Evolutionary conservation across 805 yeast species (phyloP), one percentile per base, ranked within the genome.

Genomic region (Pichia deserticola): DNA sequence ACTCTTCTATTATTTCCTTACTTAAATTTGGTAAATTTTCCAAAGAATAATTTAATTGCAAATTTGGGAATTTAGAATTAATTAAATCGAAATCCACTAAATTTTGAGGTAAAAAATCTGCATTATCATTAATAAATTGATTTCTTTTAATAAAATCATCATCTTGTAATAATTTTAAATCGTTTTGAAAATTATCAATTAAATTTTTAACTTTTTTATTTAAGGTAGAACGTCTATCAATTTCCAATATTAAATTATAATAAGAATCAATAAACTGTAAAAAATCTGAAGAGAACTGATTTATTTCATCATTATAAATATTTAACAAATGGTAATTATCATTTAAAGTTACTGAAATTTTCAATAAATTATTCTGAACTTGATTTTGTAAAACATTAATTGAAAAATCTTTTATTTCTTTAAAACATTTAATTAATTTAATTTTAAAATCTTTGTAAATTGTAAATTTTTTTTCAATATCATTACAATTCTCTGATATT

Each of bases 31-130:
- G 68, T 13, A 64, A 47, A 1, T 38, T 36, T 41, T 64, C 67
- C 13, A 51, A 35, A 10, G 56, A 52, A 44, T 57, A 58, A 27
- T 48, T 43, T 28, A 64, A 51, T 13, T 55, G 57, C 11, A 65
- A 47, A 20, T 49, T 44, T 1, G 68, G 65, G 3, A 58, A 51
- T 3, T 53, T 39, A n/a, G 56, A 55, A 44, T 54, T 58, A 39
- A 64, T 54, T 33, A 62, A 30, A 20, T 47, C 50, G 7, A 55
- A 49, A 43, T 58, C 63, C 10, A 66, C 50, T 36, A 68, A 57
- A 47, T 66, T 62, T 38, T 59, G 62, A 1, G 90, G 90, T 12
- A 84, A 64, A 54, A 63, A 83, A 39, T 75, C 76, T 0, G 82
- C 84, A 62, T 81, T 71, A 5, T 65, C 60, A 2, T 60, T 54